These are phyloP conservation scores for Trichopus zeylanicus DNA, from an alignment of 116 monocot species.

Conservation along the genomic window DNA sequence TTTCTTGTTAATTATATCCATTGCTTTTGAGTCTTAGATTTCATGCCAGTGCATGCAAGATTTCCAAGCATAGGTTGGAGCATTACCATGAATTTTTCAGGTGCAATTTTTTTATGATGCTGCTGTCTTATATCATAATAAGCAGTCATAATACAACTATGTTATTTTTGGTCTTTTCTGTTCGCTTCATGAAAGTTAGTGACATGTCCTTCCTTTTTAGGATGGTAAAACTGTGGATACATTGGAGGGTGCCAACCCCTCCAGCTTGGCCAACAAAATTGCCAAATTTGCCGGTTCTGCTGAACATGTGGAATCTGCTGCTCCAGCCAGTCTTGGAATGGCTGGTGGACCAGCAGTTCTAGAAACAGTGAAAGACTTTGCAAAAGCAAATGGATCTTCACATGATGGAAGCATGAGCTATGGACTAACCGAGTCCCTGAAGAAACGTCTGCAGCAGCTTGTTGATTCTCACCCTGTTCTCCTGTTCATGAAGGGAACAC, in stretches of 20 bases:
- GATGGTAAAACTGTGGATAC: conserved; percentile 73
- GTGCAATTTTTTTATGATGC: no score
- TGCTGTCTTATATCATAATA: no score
- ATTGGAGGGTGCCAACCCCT: conserved; percentile 83
- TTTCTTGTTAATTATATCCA: no score
- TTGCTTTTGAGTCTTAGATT: no score
- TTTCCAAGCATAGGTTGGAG: no score
- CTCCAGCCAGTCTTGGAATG: conserved; percentile 75
- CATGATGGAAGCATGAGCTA: conserved; percentile 4
- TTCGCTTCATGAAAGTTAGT: neutral
- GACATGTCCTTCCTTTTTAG: conserved; percentile 22
- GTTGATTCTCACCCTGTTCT: conserved; percentile 63
- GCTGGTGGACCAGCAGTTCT: conserved; percentile 66
- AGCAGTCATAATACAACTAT: neutral
- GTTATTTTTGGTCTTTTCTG: neutral
- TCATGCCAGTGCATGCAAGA: no score
- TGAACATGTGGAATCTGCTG: conserved; percentile 42
- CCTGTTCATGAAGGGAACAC: conserved; percentile 91
- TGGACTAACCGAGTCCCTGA: conserved; percentile 32
- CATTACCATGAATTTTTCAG: no score
- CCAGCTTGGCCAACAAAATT: conserved; percentile 79
- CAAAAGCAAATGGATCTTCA: conserved; percentile 41
- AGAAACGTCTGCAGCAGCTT: conserved; percentile 51
- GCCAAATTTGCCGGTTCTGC: conserved; percentile 61
- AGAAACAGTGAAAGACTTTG: conserved; percentile 56